Evolutionary conservation across 2,329 filamentous ascomycete genomes (phyloP).

Genomic region (Mollisiaceae sp.): DNA sequence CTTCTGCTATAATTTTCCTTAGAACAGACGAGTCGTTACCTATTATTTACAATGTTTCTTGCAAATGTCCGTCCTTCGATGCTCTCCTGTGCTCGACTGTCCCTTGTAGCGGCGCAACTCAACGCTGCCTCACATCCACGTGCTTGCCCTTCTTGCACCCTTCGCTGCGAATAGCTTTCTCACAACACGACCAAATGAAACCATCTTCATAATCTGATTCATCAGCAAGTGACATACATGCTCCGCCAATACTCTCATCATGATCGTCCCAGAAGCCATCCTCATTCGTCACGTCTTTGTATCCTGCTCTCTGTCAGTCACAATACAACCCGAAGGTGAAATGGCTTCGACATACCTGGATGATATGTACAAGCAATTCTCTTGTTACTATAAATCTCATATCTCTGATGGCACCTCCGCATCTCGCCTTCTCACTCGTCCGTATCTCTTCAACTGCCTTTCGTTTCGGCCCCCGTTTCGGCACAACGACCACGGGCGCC

Average conservation of each 20-base stretch:
- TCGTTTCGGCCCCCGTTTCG: not conserved
- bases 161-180: not conserved
- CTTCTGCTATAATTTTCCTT: not conserved
- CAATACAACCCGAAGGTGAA: not conserved
- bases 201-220: constrained; percentile 9
- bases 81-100: not conserved
- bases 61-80: not conserved
- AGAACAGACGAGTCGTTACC: not conserved
- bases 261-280: constrained; percentile 11
- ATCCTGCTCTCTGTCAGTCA: not conserved
- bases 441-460: constrained; percentile 2
- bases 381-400: constrained; percentile 10
- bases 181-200: constrained; percentile 15
- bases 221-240: constrained; percentile 3
- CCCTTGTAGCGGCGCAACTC: not conserved
- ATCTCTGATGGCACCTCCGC: constrained; percentile 10
- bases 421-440: constrained; percentile 1
- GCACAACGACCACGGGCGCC: not conserved
- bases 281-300: constrained; percentile 1
- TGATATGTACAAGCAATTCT: constrained; percentile 10
- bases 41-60: not conserved
- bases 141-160: constrained; percentile 12
- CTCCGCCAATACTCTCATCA: constrained; percentile 8
- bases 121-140: not conserved
- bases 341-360: constrained; percentile 6